Base-by-base conservation (phyloP, 257 asterid species). In the Nicotiana obtusifolia region DNA sequence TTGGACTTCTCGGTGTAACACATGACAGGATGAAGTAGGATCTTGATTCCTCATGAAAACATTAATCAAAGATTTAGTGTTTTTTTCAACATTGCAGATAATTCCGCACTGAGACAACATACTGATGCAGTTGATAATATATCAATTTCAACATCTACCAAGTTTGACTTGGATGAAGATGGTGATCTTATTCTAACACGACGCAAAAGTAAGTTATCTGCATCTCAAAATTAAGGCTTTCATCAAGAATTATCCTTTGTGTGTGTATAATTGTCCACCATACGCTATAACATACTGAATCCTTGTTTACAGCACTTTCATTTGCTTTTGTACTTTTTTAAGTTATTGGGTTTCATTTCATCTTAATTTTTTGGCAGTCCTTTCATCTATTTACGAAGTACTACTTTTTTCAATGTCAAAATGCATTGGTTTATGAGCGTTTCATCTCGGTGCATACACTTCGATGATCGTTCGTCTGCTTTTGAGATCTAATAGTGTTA, bases 181-280 rank as follows among this genome's bases (percentile, higher is more conserved):
- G 99, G 99, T 76, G 99, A 94, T 87, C 90, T 93, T 76, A 52
- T 95, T 81, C 77, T 90, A 81, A 77, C 92, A 77, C 90, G 97
- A 14, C 89, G 94, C 16, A 84, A 56, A 44, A 84, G 97, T 91
- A 86, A 87, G 94, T 78, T 80, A 52, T 80, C 26, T 80, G 44
- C 64, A n/a, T 17, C 59, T 37, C 16, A 28, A 61, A 41, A 61
- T 9, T 52, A 44, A 35, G 60, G 69, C 59, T 20, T 19, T 37
- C 2, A 61, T 79, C 41, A 24, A 64, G 57, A 78, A 57, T 17
- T 60, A 20, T 64, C 52, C 14, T 79, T 79, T 41, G 28, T 7
- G 15, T 24, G 68, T 16, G 24, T 24, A 64, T 44, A 10, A 47
- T 26, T 67, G 47, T 31, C 64, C 64, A 24, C 82, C 77, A 47